phyloP scores from a whole-genome alignment of 495 filamentous ascomycete species.

The Pyronema domesticum region DNA sequence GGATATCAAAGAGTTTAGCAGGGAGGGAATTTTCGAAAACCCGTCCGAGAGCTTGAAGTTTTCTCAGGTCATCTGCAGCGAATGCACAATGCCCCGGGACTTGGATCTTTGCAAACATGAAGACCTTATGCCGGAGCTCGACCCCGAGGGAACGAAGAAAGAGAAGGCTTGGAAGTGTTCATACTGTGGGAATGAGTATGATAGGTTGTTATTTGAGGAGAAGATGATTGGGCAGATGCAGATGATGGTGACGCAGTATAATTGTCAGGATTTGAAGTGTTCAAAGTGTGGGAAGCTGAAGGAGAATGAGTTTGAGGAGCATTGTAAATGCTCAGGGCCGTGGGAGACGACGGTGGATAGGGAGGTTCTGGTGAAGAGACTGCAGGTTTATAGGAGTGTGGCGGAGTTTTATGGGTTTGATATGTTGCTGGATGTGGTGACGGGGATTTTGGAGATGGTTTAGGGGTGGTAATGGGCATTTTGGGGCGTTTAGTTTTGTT shows the following conservation, averaged over 20 bases:
- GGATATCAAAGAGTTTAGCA: slow-evolving; percentile 83
- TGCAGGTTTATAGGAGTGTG: slow-evolving; percentile 54
- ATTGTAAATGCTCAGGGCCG: slow-evolving; percentile 75
- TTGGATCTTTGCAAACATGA: slow-evolving; percentile 91
- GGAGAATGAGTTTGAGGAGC: slow-evolving; percentile 89
- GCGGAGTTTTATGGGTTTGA: slow-evolving; percentile 60
- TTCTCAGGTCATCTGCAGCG: slow-evolving; percentile 59
- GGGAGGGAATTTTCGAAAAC: slow-evolving; percentile 71
- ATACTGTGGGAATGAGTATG: slow-evolving; percentile 52
- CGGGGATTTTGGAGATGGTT: slow-evolving; percentile 31
- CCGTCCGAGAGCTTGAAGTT: slow-evolving; percentile 59
- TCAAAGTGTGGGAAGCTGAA: slow-evolving; percentile 44
- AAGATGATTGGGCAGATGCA: slow-evolving; percentile 60
- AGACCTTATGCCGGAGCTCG: slow-evolving; percentile 41
- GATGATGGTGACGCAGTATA: slow-evolving; percentile 57
- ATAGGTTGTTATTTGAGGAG: slow-evolving; percentile 66
- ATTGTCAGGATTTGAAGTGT: slow-evolving; percentile 80
- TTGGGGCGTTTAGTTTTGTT: slow-evolving; percentile 2
- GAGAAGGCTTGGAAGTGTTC: slow-evolving; percentile 55
- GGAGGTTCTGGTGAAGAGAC: slow-evolving; percentile 44
- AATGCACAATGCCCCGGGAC: slow-evolving; percentile 74
- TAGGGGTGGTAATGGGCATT: not conserved
- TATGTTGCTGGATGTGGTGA: slow-evolving; percentile 61
- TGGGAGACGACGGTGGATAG: slow-evolving; percentile 59
- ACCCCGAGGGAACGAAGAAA: slow-evolving; percentile 18